These are phyloP conservation scores for Lichenothelia convexa DNA, from an alignment of 495 filamentous ascomycete genomes.

Conservation along the genomic window DNA sequence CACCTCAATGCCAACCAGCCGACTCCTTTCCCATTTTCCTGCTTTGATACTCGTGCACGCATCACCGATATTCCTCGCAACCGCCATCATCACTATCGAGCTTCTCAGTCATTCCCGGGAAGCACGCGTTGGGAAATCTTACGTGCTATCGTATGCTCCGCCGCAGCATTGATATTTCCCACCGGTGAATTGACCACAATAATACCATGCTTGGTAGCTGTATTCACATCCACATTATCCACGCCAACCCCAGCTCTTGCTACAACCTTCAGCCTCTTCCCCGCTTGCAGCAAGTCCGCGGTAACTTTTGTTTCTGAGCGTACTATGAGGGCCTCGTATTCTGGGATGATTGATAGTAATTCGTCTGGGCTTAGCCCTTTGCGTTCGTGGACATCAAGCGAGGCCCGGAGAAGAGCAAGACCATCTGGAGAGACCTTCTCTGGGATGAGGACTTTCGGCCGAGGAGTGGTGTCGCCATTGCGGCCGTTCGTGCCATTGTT, in stretches of 20 bases:
- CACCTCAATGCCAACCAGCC: conserved; percentile 49
- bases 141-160: conserved; percentile 45
- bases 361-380: conserved; percentile 35
- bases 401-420: conserved; percentile 35
- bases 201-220: conserved; percentile 45
- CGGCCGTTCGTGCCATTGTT: background rate
- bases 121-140: background rate
- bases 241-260: conserved; percentile 58
- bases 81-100: conserved; percentile 36
- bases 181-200: conserved; percentile 53
- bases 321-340: conserved; percentile 50
- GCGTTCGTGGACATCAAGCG: conserved; percentile 41
- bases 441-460: conserved; percentile 44
- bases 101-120: background rate
- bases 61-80: conserved; percentile 43
- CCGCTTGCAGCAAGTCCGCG: conserved; percentile 36
- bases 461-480: conserved; percentile 12
- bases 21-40: conserved; percentile 50
- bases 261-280: conserved; percentile 45
- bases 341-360: conserved; percentile 37
- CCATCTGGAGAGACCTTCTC: conserved; percentile 61
- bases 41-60: conserved; percentile 38
- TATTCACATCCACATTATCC: conserved; percentile 53
- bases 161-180: conserved; percentile 54
- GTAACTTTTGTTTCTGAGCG: conserved; percentile 59